A percentile compares a stretch with the other conserved stretches of the same genome.
phyloP scores from a whole-genome alignment of 2,329 filamentous ascomycete species.

The Scedosporium aurantiacum region DNA sequence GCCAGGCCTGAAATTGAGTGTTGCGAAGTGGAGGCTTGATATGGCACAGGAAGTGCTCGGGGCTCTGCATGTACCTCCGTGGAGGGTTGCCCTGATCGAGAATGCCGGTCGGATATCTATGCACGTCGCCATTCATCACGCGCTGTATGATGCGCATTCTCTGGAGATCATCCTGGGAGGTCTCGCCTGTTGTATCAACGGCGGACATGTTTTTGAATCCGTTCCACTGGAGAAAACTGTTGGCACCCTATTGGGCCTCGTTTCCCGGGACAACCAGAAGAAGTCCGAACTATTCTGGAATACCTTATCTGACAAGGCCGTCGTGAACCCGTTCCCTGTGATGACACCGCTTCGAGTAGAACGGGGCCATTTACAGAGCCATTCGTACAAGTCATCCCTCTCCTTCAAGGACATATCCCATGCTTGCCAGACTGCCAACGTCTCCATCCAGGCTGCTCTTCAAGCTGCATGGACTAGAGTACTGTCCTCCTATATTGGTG shows the following conservation, averaged over 20 bases:
- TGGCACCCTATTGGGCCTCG: not conserved
- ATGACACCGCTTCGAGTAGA: constrained; percentile 51
- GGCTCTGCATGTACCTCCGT: constrained; percentile 45
- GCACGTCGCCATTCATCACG: constrained; percentile 57
- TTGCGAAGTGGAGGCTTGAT: constrained; percentile 26
- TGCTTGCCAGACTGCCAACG: constrained; percentile 43
- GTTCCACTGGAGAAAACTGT: constrained; percentile 12
- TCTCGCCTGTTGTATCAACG: constrained; percentile 10
- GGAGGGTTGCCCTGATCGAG: constrained; percentile 45
- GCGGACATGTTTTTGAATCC: constrained; percentile 11
- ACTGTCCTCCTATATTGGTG: constrained; percentile 66
- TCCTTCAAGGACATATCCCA: constrained; percentile 32
- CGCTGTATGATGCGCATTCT: constrained; percentile 74
- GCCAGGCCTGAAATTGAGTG: constrained; percentile 15
- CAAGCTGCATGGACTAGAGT: constrained; percentile 71
- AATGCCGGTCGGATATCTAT: constrained; percentile 17
- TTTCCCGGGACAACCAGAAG: not conserved
- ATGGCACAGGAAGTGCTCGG: constrained; percentile 22
- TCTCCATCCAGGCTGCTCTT: constrained; percentile 65
- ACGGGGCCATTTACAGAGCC: constrained; percentile 22
- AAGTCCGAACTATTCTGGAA: constrained; percentile 45
- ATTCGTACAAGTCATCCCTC: constrained; percentile 6
- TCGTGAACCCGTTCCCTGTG: constrained; percentile 63
- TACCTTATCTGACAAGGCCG: constrained; percentile 35
- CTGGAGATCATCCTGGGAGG: constrained; percentile 53